Evolutionary conservation across 768 basidiomycete species (phyloP), one percentile per base, ranked within the genome.

Genomic region (Russula emetica): DNA sequence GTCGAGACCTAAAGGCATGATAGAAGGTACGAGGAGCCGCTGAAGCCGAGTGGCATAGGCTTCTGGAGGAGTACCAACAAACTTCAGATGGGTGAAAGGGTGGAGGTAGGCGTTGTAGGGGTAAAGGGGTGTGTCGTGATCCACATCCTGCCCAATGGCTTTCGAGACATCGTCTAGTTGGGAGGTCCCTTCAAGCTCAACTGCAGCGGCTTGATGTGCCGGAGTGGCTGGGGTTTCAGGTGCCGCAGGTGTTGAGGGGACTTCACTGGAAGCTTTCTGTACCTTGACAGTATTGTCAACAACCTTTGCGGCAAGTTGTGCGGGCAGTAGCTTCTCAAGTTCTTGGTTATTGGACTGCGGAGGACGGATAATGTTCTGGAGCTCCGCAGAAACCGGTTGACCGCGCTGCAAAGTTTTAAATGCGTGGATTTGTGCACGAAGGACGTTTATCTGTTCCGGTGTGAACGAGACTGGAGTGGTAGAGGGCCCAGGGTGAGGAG

Each of bases 1-100:
- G 73, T 99, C 97, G 34, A 99, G 84, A 18, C 96, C 96, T 11
- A 82, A 77, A 0, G 97, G 96, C 85, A 92, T 91, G 66, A 98
- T 77, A 8, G 90, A 90, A 0, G 97, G 97, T 22, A 98, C 81
- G 49, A 98, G 77, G 26, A 93, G 82, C 3, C 90, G 82, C 71
- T 92, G 90, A 32, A 92, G 79, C 38, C 87, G 86, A 32, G 87
- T 88, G 1, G 86, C 84, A 69, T 84, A 86, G 61, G 85, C 76
- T 49, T 79, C 75, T 16, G 86, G 85, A 71, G 85, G 85, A 55
- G 77, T 79, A 57, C 85, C 83, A 34, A 82, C 67, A 28, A 81
- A 78, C 64, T 87, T 86, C 67, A 91, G 83, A 66, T 92, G 87
- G 3, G 86, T 79, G 73, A 95, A 88, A 14, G 94, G 94, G 70